phyloP scores from a whole-genome alignment of 495 filamentous ascomycete genomes.

The Penicillium simplicissimum region DNA sequence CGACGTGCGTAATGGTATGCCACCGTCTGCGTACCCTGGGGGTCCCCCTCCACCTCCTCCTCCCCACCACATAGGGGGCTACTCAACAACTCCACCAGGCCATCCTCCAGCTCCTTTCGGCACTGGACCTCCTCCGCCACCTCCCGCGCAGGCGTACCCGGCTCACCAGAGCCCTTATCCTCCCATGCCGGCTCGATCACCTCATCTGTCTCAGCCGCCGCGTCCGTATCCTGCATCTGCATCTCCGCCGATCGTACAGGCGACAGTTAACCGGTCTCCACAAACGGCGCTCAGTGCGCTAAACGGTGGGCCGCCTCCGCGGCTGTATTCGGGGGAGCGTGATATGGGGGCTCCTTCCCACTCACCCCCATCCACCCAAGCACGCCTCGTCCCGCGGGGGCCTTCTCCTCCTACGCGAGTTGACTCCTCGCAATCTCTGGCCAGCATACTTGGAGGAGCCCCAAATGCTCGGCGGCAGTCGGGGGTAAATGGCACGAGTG shows the following conservation, averaged over 20 bases:
- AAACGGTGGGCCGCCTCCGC: slow-evolving; percentile 40
- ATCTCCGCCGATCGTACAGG: slow-evolving; percentile 47
- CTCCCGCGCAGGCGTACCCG: slow-evolving; percentile 39
- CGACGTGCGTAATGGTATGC: slow-evolving; percentile 40
- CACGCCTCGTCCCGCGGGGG: slow-evolving; percentile 36
- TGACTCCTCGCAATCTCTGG: slow-evolving; percentile 30
- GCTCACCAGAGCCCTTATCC: slow-evolving; percentile 47
- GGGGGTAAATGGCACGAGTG: slow-evolving; percentile 37
- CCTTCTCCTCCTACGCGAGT: slow-evolving; percentile 39
- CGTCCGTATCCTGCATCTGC: slow-evolving; percentile 48
- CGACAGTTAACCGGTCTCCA: slow-evolving; percentile 45
- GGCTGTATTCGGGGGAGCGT: slow-evolving; percentile 39
- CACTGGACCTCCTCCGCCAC: slow-evolving; percentile 41
- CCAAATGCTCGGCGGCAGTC: slow-evolving; percentile 34
- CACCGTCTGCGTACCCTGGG: slow-evolving; percentile 32
- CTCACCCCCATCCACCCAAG: slow-evolving; percentile 42
- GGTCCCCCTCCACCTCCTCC: slow-evolving; percentile 27
- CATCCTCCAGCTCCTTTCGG: slow-evolving; percentile 37
- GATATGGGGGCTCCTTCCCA: slow-evolving; percentile 37
- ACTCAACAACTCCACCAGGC: slow-evolving; percentile 34
- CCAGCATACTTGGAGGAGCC: slow-evolving; percentile 20
- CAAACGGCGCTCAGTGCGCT: slow-evolving; percentile 41
- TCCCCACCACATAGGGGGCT: slow-evolving; percentile 35
- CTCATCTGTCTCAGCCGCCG: slow-evolving; percentile 40
- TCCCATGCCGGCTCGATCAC: slow-evolving; percentile 39